Base-by-base conservation (phyloP, 176 grass and related monocot species). In the Oropetium thomaeum region DNA sequence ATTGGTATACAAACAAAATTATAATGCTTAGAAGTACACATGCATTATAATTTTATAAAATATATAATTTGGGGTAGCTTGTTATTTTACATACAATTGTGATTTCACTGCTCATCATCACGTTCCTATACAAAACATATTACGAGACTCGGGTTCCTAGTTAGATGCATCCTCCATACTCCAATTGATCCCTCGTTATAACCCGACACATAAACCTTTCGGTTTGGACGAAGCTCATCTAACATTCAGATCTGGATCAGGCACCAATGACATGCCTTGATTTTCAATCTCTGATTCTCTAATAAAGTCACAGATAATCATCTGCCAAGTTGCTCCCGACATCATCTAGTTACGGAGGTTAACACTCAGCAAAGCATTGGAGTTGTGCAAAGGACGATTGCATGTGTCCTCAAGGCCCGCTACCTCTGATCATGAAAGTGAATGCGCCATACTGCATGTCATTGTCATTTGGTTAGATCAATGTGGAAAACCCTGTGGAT, bases 371-470 rank as follows among this genome's bases (percentile, higher is more conserved):
- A 14, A 7, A 15, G 27, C 26, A 19, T 0, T 13, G 12, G 58
- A 59, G 11, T 38, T 10, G 34, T 0, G 19, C 53, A 70, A 73
- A 67, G n/a, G n/a, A n/a, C n/a, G n/a, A n/a, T 15, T 49, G 48
- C 25, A 45, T 65, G 37, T 29, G 33, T 59, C 5, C 8, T 47
- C 33, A 14, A 73, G 17, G 69, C 10, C 52, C 73, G 62, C 42
- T 20, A 58, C 17, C 58, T 75, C 41, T 17, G 45, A 22, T 57
- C n/a, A 30, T 73, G 34, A 65, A 60, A 28, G 7, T 26, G 35
- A 83, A 52, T 58, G 8, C 38, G 4, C 29, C 7, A 80, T 57
- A 31, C 63, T 84, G 76, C 81, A 80, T 37, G 35, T 37, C 12
- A 8, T n/a, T n/a, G n/a, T 4, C 64, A 67, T 28, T 38, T 69